Base-by-base conservation (phyloP, 768 basidiomycete species). In the Coprinellus aureogranulatus region DNA sequence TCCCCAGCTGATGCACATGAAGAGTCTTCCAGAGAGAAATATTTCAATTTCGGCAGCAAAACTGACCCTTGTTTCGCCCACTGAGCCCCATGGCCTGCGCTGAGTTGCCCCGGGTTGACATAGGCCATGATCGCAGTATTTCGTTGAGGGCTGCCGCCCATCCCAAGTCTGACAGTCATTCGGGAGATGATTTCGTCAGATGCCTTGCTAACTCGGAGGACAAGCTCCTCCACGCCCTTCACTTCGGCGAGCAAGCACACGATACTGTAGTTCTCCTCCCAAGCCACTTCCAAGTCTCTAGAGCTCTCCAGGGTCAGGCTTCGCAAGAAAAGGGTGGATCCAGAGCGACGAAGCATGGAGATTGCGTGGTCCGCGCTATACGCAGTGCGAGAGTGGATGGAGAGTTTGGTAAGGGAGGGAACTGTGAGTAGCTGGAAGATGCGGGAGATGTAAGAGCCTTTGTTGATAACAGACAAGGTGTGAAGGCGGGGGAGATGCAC, bases 401-500 rank as follows among this genome's bases (percentile, higher is more conserved):
- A 30, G 3, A 68, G 57, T 10, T 56, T 44, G 20, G 60, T 52
- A 12, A 69, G 52, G 4, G 61, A 61, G 0, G 68, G 68, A 12
- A 60, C 60, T n/a, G 62, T 65, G 41, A 69, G 42, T 45, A 65
- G 65, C 27, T 65, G 62, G 54, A 62, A 66, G 12, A 62, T 62
- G 44, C 63, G 59, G 4, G 66, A 54, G 20, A 66, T 62, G 22
- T 67, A 67, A 48, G 61, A 64, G 2, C 65, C 62, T 57, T 65
- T 67, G 60, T 65, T 66, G 28, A 51, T 53, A 25, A 69, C 50
- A 6, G 54, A 54, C 16, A 69, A 62, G 30, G 54, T 49, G 18
- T 37, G 44, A 4, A 69, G 62, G 30, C 60, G 58, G 6, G 66
- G 65, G 4, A 69, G 59, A 31, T 52, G 51, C 9, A 65, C 58